Percentiles rank a stretch among this genome's conserved stretches.
Evolutionary conservation across 768 basidiomycete species (phyloP).

Genomic region (Calocera cornea): DNA sequence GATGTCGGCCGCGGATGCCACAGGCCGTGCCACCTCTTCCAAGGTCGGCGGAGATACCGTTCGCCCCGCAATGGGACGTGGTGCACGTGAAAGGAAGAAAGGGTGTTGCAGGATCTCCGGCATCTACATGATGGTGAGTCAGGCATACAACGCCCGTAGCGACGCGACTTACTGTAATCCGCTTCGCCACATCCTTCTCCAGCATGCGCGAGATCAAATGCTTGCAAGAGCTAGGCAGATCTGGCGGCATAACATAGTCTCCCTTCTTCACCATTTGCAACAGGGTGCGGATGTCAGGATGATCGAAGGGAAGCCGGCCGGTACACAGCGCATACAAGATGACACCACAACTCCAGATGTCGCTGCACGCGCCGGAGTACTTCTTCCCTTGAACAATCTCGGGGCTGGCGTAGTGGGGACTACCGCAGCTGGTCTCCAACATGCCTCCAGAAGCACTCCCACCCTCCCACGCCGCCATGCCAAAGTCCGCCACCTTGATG

Average conservation of each 20-base stretch:
- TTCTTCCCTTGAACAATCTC: constrained; percentile 73
- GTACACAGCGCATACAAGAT: constrained; percentile 81
- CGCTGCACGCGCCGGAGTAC: constrained; percentile 77
- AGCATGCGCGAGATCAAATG: constrained; percentile 75
- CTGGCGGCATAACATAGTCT: constrained; percentile 55
- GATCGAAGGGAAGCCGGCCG: constrained; percentile 84
- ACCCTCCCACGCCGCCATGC: constrained; percentile 89
- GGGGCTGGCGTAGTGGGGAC: constrained; percentile 89
- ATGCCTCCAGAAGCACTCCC: constrained; percentile 38
- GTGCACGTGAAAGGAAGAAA: constrained; percentile 48
- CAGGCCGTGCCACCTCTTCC: constrained; percentile 53
- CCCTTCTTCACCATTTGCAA: constrained; percentile 69
- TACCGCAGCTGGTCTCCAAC: constrained; percentile 79
- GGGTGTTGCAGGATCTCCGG: constrained; percentile 65
- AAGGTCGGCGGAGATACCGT: constrained; percentile 42
- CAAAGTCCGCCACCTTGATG: constrained; percentile 92
- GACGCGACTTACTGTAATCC: constrained; percentile 44
- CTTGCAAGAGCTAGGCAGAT: constrained; percentile 54
- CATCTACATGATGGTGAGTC: constrained; percentile 30
- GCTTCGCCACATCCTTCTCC: constrained; percentile 50
- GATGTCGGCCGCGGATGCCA: constrained; percentile 48
- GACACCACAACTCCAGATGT: constrained; percentile 95
- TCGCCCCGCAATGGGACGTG: constrained; percentile 24
- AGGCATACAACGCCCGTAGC: not conserved
- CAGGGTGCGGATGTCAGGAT: constrained; percentile 65